These are phyloP conservation scores for Periconia sp. DNA, from an alignment of 2,329 filamentous ascomycete genomes.

Conservation along the genomic window DNA sequence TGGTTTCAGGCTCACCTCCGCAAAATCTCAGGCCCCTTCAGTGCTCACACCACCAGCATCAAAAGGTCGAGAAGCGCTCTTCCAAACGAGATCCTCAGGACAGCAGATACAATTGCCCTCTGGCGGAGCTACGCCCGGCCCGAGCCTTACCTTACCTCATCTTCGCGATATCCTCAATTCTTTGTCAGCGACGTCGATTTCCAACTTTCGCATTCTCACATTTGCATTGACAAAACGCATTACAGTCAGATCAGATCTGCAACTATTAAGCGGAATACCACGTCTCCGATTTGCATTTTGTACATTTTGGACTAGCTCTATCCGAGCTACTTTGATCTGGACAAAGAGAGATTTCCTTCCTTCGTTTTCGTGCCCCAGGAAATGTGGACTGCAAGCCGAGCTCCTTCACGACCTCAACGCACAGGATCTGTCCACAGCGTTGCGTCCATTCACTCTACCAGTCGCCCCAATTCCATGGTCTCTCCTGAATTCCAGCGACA, in stretches of 20 bases:
- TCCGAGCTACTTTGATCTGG: neutral
- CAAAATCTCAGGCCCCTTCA: constrained; percentile 15
- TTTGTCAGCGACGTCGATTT: too few species aligned
- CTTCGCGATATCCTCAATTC: too few species aligned
- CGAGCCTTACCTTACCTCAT: too few species aligned
- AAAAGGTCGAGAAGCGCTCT: constrained; percentile 26
- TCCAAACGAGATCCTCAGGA: constrained; percentile 15
- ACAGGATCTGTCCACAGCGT: constrained; percentile 40
- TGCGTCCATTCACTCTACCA: constrained; percentile 33
- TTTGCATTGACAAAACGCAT: constrained; percentile 9
- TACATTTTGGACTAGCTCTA: neutral
- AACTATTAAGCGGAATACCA: constrained; percentile 1
- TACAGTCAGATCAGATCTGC: neutral
- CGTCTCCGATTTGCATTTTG: neutral
- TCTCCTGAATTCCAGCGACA: constrained; percentile 31
- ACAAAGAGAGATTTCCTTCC: constrained; percentile 6
- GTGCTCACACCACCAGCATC: constrained; percentile 21
- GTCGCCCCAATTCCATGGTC: constrained; percentile 29
- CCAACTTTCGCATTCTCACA: neutral
- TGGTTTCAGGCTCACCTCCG: constrained; percentile 34
- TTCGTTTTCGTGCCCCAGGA: constrained; percentile 15
- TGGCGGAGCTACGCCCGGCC: neutral
- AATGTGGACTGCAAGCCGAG: constrained; percentile 43
- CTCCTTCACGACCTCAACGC: constrained; percentile 31
- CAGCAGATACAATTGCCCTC: constrained; percentile 9